Evolutionary conservation across 164 flowering plant genomes (phyloP).

Genomic region (Kingdonia uniflora): DNA sequence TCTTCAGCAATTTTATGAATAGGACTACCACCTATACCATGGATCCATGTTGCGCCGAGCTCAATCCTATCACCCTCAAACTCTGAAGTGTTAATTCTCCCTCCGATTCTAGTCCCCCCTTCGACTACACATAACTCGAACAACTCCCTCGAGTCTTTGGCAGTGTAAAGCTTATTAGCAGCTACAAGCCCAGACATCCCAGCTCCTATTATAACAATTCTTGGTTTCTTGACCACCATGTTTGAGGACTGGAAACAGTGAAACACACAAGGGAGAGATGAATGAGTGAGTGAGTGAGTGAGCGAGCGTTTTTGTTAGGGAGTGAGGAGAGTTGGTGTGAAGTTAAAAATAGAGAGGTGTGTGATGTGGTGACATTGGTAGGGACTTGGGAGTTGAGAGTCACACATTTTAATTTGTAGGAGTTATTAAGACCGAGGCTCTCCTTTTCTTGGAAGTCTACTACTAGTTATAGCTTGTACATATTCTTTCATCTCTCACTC

Average conservation of each 20-base stretch:
- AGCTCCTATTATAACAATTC: conserved; percentile 79
- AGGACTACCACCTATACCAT: conserved; percentile 89
- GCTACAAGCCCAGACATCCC: conserved; percentile 96
- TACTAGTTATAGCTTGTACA: neutral
- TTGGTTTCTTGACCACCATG: conserved; percentile 70
- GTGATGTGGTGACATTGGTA: too few relatives aligned
- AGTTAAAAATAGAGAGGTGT: neutral
- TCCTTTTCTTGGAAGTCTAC: conserved; percentile 4
- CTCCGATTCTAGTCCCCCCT: conserved; percentile 81
- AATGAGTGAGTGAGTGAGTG: neutral
- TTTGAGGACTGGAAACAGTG: too few relatives aligned
- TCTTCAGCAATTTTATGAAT: conserved; percentile 59
- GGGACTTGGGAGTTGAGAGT: too few relatives aligned
- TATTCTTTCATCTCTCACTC: too few relatives aligned
- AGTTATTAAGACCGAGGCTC: neutral
- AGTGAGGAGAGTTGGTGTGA: too few relatives aligned
- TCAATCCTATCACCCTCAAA: conserved; percentile 70
- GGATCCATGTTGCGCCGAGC: conserved; percentile 99
- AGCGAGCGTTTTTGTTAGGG: too few relatives aligned
- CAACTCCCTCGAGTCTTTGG: conserved; percentile 21
- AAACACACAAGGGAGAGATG: neutral
- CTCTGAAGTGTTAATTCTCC: conserved; percentile 65
- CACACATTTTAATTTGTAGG: neutral
- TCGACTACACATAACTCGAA: conserved; percentile 72
- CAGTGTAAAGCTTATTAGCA: conserved; percentile 66